Conservation (phyloP, 169 alveolate genomes). For the Eimeria praecox region DNA sequence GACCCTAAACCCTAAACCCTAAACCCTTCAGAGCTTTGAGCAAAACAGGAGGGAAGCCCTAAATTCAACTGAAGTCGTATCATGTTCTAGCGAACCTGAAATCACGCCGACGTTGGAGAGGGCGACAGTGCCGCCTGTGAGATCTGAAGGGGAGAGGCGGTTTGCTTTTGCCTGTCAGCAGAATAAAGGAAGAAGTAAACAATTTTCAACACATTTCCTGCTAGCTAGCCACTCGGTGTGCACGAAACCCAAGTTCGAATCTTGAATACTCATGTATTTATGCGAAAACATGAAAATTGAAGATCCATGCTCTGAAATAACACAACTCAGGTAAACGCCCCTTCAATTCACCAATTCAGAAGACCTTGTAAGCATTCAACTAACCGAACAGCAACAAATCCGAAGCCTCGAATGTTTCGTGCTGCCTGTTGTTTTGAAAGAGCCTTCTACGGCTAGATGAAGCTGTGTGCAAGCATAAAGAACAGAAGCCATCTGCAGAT, state of each 20-base stretch:
- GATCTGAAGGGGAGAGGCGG: constrained; percentile 90
- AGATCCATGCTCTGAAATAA: neutral
- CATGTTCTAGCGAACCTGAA: constrained; percentile 81
- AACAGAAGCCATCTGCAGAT: neutral
- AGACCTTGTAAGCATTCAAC: neutral
- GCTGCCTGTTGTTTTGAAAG: neutral
- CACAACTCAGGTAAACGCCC: neutral
- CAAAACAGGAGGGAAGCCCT: too few species aligned
- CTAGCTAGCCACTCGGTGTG: neutral
- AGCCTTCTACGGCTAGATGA: neutral
- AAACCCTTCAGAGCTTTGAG: neutral
- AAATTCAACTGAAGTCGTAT: too few species aligned
- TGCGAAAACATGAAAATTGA: neutral
- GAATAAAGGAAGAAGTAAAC: neutral
- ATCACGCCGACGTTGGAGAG: constrained; percentile 96
- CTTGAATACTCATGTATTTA: neutral
- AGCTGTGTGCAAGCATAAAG: neutral
- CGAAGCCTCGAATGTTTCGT: neutral
- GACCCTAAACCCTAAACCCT: constrained; percentile 3
- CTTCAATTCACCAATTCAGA: neutral
- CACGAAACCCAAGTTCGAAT: neutral
- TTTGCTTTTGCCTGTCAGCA: constrained; percentile 74
- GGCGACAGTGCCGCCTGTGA: constrained; percentile 95
- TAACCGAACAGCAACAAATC: neutral
- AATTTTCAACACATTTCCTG: neutral